Evolutionary conservation across 495 filamentous ascomycete genomes (phyloP).

Genomic region (Talaromyces adpressus): DNA sequence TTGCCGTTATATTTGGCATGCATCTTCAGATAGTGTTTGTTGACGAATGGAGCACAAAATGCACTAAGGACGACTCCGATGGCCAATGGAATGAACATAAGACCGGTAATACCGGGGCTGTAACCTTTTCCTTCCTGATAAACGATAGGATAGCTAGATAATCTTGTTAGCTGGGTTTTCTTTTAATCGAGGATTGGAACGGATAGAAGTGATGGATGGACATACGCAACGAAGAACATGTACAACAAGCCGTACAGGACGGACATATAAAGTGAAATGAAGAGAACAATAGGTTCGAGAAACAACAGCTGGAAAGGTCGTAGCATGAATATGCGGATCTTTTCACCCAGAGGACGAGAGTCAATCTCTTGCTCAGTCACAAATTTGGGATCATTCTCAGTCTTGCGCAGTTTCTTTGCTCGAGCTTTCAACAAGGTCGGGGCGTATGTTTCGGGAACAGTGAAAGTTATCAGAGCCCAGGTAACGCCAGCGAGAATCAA

Average conservation of each 20-base stretch:
- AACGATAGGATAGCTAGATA: slow-evolving; percentile 62
- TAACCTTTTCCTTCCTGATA: slow-evolving; percentile 70
- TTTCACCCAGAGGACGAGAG: slow-evolving; percentile 53
- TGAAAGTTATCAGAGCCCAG: slow-evolving; percentile 69
- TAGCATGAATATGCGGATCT: slow-evolving; percentile 58
- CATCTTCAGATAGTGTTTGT: slow-evolving; percentile 66
- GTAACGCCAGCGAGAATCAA: slow-evolving; percentile 60
- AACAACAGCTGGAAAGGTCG: slow-evolving; percentile 78
- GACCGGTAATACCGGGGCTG: slow-evolving; percentile 60
- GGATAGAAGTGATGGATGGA: not conserved
- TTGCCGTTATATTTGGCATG: slow-evolving; percentile 52
- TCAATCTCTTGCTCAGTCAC: slow-evolving; percentile 73
- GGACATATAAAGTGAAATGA: slow-evolving; percentile 72
- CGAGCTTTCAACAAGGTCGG: slow-evolving; percentile 60
- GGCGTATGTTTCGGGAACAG: slow-evolving; percentile 74
- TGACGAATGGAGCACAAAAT: slow-evolving; percentile 60
- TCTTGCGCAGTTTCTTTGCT: slow-evolving; percentile 59
- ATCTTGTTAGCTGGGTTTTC: slow-evolving; percentile 9
- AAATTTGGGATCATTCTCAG: slow-evolving; percentile 54
- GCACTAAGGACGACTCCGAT: slow-evolving; percentile 62
- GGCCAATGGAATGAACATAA: slow-evolving; percentile 76
- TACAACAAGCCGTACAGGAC: slow-evolving; percentile 72
- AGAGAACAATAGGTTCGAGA: slow-evolving; percentile 69
- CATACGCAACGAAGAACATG: slow-evolving; percentile 71
- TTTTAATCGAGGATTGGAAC: not conserved